phyloP scores from a whole-genome alignment of 2,329 filamentous ascomycete species.

The Neopestalotiopsis rosae region DNA sequence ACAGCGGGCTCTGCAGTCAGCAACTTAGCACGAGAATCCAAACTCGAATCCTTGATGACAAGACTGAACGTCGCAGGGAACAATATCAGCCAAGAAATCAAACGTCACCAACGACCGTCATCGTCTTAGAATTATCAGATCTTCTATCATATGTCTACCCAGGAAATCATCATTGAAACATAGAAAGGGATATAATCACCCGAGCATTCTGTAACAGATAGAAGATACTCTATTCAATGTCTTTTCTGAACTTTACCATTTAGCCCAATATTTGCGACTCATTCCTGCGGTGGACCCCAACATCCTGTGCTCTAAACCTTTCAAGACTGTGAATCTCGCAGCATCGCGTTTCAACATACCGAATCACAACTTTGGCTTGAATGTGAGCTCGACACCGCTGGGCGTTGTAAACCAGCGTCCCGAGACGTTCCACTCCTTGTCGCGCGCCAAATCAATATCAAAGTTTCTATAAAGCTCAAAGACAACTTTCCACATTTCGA shows the following conservation, averaged over 20 bases:
- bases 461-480: conserved; percentile 15
- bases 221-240: too few relatives aligned
- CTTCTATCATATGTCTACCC: neutral
- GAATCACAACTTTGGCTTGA: conserved; percentile 15
- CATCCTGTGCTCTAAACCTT: too few relatives aligned
- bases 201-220: neutral
- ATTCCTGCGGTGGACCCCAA: too few relatives aligned
- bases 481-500: conserved; percentile 18
- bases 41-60: conserved; percentile 23
- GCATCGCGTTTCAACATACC: too few relatives aligned
- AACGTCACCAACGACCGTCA: neutral
- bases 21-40: conserved; percentile 23
- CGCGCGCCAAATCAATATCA: conserved; percentile 13
- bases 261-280: too few relatives aligned
- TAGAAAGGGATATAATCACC: neutral
- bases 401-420: conserved; percentile 17
- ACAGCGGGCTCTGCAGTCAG: conserved; percentile 10
- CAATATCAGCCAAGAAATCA: conserved; percentile 18
- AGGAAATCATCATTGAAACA: too few relatives aligned
- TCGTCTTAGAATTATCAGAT: neutral
- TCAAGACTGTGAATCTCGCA: too few relatives aligned
- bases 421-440: conserved; percentile 25
- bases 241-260: too few relatives aligned
- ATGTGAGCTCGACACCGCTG: conserved; percentile 15
- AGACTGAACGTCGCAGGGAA: conserved; percentile 21